phyloP scores from a whole-genome alignment of 768 basidiomycete genomes.

The Sarcomyxa edulis region DNA sequence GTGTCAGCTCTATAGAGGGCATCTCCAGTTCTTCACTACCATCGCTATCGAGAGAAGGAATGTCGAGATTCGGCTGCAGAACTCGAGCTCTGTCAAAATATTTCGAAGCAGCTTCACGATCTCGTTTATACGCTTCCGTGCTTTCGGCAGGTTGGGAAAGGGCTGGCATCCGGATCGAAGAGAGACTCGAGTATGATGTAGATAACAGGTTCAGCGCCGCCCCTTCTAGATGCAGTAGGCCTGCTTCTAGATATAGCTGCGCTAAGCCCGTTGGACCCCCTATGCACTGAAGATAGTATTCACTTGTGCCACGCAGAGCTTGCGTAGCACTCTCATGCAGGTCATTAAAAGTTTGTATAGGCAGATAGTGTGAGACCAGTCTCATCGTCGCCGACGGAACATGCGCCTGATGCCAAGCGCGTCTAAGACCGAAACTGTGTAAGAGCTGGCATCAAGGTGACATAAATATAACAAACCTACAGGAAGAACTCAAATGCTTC shows the following conservation, averaged over 20 bases:
- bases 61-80: constrained; percentile 59
- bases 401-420: constrained; percentile 78
- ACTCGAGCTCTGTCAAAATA: constrained; percentile 68
- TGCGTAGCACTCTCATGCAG: constrained; percentile 29
- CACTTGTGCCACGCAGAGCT: constrained; percentile 42
- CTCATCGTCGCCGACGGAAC: constrained; percentile 74
- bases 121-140: constrained; percentile 68
- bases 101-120: constrained; percentile 62
- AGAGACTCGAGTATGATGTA: constrained; percentile 70
- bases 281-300: constrained; percentile 61
- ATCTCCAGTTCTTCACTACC: constrained; percentile 50
- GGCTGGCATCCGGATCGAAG: constrained; percentile 67
- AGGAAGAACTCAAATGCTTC: constrained; percentile 80
- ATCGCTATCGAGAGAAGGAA: constrained; percentile 59
- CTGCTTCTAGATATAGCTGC: constrained; percentile 73
- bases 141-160: constrained; percentile 45
- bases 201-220: constrained; percentile 67
- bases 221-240: constrained; percentile 77
- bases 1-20: constrained; percentile 47
- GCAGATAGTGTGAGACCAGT: constrained; percentile 69
- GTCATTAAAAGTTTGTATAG: constrained; percentile 42
- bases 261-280: constrained; percentile 67
- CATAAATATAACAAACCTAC: constrained; percentile 34
- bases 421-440: constrained; percentile 37
- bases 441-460: constrained; percentile 1